phyloP scores from a whole-genome alignment of 495 filamentous ascomycete genomes.

The Staphylotrichum longicolle region DNA sequence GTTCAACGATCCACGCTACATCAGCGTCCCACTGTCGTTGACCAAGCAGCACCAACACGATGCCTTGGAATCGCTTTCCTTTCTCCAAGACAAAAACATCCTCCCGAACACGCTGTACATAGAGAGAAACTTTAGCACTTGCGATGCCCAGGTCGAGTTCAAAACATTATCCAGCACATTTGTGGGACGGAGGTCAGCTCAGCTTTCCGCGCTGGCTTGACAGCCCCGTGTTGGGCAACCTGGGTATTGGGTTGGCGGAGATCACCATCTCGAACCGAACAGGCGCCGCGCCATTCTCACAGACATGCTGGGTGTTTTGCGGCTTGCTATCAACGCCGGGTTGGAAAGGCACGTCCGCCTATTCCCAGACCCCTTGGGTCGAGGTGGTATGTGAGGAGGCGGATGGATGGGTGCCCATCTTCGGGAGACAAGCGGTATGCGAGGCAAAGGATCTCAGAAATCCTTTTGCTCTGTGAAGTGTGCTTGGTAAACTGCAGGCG shows the following conservation, averaged over 20 bases:
- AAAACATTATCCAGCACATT: conserved; percentile 1
- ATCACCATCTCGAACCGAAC: neutral
- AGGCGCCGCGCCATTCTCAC: neutral
- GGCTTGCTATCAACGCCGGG: too few relatives aligned
- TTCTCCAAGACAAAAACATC: neutral
- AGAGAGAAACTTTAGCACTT: too few relatives aligned
- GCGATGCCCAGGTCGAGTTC: neutral
- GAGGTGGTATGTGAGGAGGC: neutral
- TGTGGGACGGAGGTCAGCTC: neutral
- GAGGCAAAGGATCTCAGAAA: neutral
- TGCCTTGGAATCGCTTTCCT: neutral
- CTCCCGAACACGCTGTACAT: neutral
- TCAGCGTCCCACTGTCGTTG: conserved; percentile 1
- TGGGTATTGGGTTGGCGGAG: conserved; percentile 3
- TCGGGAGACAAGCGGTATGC: neutral
- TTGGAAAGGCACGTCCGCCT: too few relatives aligned
- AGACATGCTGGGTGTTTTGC: conserved; percentile 6
- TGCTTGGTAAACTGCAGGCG: neutral
- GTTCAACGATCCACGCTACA: neutral
- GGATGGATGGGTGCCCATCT: neutral
- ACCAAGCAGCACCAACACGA: neutral
- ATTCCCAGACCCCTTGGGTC: too few relatives aligned
- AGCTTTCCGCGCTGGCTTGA: neutral
- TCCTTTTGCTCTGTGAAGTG: neutral
- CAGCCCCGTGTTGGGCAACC: neutral